Percentiles rank a stretch among this genome's conserved stretches.
Evolutionary conservation across 257 asterid genomes (phyloP).

Genomic region (Solanum appendiculatum): DNA sequence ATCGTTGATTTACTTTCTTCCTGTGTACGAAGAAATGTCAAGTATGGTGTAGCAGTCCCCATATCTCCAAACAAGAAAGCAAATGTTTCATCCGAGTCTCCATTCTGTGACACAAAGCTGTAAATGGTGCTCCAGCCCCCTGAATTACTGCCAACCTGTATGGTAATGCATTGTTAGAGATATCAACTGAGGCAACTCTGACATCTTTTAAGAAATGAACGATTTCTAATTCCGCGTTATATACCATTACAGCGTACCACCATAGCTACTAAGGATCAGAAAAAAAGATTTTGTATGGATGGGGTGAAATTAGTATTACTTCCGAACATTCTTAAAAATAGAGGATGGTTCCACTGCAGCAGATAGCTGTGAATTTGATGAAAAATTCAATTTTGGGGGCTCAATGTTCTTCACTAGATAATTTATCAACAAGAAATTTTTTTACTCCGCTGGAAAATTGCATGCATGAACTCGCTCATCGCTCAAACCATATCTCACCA

Average conservation of each 20-base stretch:
- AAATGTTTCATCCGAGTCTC: conserved; percentile 43
- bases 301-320: not conserved
- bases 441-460: not conserved
- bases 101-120: conserved; percentile 56
- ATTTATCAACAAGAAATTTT: not conserved
- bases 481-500: not conserved
- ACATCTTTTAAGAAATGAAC: not conserved
- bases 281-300: not conserved
- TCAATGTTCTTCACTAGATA: not conserved
- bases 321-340: not conserved
- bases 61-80: conserved; percentile 94
- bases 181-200: not conserved
- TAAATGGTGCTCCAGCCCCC: conserved; percentile 66
- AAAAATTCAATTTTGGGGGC: not conserved
- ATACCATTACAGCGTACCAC: not conserved
- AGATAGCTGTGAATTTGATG: not conserved
- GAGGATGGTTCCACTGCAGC: not conserved
- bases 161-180: not conserved
- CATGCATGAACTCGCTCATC: not conserved
- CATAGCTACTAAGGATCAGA: not conserved
- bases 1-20: conserved; percentile 70
- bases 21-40: conserved; percentile 60
- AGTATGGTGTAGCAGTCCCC: conserved; percentile 90
- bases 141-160: conserved; percentile 78
- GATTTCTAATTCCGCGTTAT: not conserved